These are phyloP conservation scores for Lasiosphaeria ovina DNA, from an alignment of 495 filamentous ascomycete species.

Conservation along the genomic window DNA sequence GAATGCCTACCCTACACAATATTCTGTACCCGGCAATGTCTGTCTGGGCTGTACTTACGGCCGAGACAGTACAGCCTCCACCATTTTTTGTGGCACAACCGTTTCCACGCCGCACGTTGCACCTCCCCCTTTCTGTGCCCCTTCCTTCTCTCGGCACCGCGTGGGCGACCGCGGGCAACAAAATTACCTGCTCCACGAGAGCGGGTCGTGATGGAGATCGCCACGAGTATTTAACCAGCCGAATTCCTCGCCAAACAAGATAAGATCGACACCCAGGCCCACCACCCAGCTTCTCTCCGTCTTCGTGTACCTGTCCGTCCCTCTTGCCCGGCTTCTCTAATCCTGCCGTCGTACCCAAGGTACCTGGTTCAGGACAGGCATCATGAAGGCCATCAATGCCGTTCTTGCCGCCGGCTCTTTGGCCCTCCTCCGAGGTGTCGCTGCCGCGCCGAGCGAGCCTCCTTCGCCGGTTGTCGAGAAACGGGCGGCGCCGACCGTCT, in stretches of 20 bases:
- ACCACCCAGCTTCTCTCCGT: background rate
- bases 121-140: background rate
- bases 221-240: background rate
- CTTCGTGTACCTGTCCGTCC: background rate
- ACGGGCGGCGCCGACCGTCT: slow-evolving; percentile 47
- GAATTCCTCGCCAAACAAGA: background rate
- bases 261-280: background rate
- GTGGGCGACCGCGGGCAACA: background rate
- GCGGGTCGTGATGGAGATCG: background rate
- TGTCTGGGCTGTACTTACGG: background rate
- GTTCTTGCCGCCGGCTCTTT: slow-evolving; percentile 19
- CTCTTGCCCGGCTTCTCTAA: slow-evolving; percentile 3
- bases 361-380: slow-evolving; percentile 7
- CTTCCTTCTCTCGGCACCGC: background rate
- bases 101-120: background rate
- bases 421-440: slow-evolving; percentile 26
- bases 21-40: too few relatives aligned
- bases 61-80: background rate
- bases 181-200: too few relatives aligned
- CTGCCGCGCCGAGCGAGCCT: slow-evolving; percentile 32
- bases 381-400: slow-evolving; percentile 31
- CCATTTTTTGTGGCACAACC: background rate
- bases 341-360: background rate
- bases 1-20: too few relatives aligned
- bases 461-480: slow-evolving; percentile 34